Evolutionary conservation across 257 asterid species (phyloP), one percentile per base, ranked within the genome.

Genomic region (Solanum lycopersicoides): DNA sequence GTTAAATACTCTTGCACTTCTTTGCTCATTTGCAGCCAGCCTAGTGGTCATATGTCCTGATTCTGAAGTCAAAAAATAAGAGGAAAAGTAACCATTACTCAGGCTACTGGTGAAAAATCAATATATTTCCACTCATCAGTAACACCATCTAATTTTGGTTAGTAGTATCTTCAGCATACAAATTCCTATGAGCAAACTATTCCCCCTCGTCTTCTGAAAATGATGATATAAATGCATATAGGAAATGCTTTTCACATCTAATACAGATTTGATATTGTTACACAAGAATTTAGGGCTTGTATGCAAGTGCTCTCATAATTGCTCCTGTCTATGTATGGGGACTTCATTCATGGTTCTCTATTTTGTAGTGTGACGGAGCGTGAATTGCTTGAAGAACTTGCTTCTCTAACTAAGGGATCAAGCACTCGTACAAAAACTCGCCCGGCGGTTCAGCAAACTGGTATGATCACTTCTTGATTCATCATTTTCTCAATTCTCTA

Each of bases 341-440:
- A 76, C 60, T 76, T 76, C 60, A 76, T 76, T 42, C 37, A 76
- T 42, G 37, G 60, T 82, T 50, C 45, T 82, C 5, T 82, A 82
- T 50, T 82, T 82, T 74, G 79, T 95, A 97, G 99, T 89, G 90
- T 91, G 25, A 88, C 88, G 89, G 99, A 97, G 86, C 98, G 98
- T 65, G 97, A 96, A 90, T 93, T 97, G 86, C 98, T 96, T 20
- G 97, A 95, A 93, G 97, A 95, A 90, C 95, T 97, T 87, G 93
- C 96, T 89, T 89, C 95, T 83, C 95, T 97, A 87, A 93, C 89
- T 71, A 92, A 83, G 42, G 88, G 91, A 87, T 92, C 95, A 28
- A 92, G 91, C 69, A 90, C 75, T 80, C 97, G 94, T 44, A 88
- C 98, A 75, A 95, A 87, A 90, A 86, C 94, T 87, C 97, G 91